Evolutionary conservation across 805 yeast species (phyloP).

Genomic region (Kuraishia ogatae): DNA sequence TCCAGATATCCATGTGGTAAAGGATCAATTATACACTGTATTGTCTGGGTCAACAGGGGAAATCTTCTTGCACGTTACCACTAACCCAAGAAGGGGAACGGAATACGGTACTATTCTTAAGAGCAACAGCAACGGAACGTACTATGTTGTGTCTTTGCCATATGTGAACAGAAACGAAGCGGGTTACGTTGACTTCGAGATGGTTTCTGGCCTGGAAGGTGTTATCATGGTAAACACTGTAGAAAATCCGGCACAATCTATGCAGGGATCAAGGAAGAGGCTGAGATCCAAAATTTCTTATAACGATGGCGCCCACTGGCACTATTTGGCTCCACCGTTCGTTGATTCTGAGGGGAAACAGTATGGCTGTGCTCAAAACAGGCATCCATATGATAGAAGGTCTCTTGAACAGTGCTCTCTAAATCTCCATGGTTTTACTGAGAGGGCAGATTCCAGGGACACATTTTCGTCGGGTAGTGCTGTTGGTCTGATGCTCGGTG

Average conservation of each 20-base stretch:
- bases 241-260: constrained; percentile 37
- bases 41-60: constrained; percentile 62
- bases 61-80: constrained; percentile 73
- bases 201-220: constrained; percentile 79
- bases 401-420: constrained; percentile 61
- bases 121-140: constrained; percentile 83
- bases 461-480: constrained; percentile 82
- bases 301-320: constrained; percentile 88
- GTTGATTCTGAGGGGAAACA: constrained; percentile 51
- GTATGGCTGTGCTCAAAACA: constrained; percentile 36
- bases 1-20: constrained; percentile 43
- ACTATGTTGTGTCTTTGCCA: constrained; percentile 57
- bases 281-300: constrained; percentile 68
- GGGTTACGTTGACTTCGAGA: constrained; percentile 86
- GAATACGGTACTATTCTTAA: constrained; percentile 75
- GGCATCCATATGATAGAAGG: constrained; percentile 8
- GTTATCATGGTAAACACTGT: constrained; percentile 68
- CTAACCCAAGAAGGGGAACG: constrained; percentile 36
- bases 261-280: constrained; percentile 37
- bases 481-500: constrained; percentile 72
- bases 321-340: constrained; percentile 56
- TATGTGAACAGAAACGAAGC: constrained; percentile 60
- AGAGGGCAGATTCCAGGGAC: constrained; percentile 70
- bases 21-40: constrained; percentile 65
- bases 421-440: constrained; percentile 83